Percentiles rank a stretch among this genome's conserved stretches.
Conservation (phyloP, 2,329 filamentous ascomycete genomes). For the Ceratocystis eucalypticola region DNA sequence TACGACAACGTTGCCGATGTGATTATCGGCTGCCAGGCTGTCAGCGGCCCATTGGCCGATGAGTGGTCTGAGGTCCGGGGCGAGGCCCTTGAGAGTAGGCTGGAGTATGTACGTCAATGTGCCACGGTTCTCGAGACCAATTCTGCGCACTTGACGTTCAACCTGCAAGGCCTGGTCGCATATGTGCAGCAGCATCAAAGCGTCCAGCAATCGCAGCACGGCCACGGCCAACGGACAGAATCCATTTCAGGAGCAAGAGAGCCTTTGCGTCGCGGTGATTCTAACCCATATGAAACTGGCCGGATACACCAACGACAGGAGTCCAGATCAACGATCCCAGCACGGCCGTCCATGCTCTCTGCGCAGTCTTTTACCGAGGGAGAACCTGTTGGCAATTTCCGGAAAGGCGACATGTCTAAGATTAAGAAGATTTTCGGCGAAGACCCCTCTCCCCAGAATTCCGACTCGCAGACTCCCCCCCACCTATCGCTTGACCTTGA, state of each 20-base stretch:
- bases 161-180: constrained; percentile 74
- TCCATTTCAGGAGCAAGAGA: constrained; percentile 31
- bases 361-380: constrained; percentile 55
- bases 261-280: constrained; percentile 26
- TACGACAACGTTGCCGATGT: constrained; percentile 92
- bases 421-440: constrained; percentile 54
- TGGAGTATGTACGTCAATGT: constrained; percentile 66
- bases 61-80: constrained; percentile 92
- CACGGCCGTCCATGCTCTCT: constrained; percentile 36
- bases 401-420: constrained; percentile 50
- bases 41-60: constrained; percentile 82
- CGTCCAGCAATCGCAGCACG: constrained; percentile 25
- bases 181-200: constrained; percentile 39
- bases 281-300: constrained; percentile 42
- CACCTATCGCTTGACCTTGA: constrained; percentile 81
- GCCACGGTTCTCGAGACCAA: constrained; percentile 72
- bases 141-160: constrained; percentile 75
- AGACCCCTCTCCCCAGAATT: constrained; percentile 40
- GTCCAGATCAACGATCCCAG: constrained; percentile 32
- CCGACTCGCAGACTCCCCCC: constrained; percentile 64
- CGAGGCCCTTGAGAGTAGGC: constrained; percentile 72
- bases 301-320: constrained; percentile 43
- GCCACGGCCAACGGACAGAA: constrained; percentile 34
- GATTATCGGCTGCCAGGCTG: constrained; percentile 71
- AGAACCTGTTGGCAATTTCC: constrained; percentile 39